Percentiles rank a stretch among this genome's conserved stretches.
These are phyloP conservation scores for Spiromyces aspiralis DNA, from an alignment of 371 early-diverging fungal species.

Conservation along the genomic window DNA sequence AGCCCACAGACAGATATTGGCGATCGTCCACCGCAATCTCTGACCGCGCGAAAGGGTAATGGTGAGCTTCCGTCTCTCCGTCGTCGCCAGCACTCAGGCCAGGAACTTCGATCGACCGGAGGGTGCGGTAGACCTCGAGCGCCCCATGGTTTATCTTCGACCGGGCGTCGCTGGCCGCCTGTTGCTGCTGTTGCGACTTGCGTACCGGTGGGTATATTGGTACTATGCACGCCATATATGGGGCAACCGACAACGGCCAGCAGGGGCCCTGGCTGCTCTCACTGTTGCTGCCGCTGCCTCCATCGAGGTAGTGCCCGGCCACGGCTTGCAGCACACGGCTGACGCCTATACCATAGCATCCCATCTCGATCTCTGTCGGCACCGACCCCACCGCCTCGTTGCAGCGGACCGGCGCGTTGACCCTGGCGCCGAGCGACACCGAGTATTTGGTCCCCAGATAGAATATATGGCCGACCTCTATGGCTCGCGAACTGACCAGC, in stretches of 20 bases:
- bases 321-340: constrained; percentile 62
- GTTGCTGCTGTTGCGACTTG: neutral
- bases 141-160: neutral
- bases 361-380: constrained; percentile 59
- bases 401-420: constrained; percentile 12
- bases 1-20: constrained; percentile 4
- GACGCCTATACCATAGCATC: constrained; percentile 83
- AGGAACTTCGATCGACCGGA: neutral
- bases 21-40: constrained; percentile 3
- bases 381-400: no score
- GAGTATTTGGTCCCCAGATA: constrained; percentile 82
- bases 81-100: no score
- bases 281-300: no score
- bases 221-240: constrained; percentile 47
- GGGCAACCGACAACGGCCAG: constrained; percentile 65
- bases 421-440: constrained; percentile 39
- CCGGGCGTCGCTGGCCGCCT: neutral
- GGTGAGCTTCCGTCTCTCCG: neutral
- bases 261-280: constrained; percentile 46
- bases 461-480: constrained; percentile 85
- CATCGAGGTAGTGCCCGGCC: constrained; percentile 47
- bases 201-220: constrained; percentile 14
- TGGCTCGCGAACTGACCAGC: constrained; percentile 39
- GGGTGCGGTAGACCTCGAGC: neutral
- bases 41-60: neutral